Evolutionary conservation across 352 stramenopile genomes (phyloP), one percentile per base, ranked within the genome.

Genomic region (Pythium periplocum): DNA sequence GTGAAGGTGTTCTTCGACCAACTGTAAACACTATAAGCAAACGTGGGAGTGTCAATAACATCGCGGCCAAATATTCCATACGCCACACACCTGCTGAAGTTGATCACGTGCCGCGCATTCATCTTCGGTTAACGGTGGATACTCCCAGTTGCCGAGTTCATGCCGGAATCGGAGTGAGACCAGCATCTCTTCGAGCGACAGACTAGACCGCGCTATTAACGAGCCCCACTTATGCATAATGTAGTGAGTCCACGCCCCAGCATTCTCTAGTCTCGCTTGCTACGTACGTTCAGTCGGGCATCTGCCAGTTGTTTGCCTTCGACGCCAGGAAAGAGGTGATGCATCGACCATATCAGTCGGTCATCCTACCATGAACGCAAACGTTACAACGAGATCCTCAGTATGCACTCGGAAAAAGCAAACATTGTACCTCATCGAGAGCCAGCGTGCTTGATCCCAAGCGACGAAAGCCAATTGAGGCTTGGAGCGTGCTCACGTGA

Each of bases 141-240:
- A 84, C 31, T 39, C 42, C 75, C 78, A 88, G 6, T 75, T 48
- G 8, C 71, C 71, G 35, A 85, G 64, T 42, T 88, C 78, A n/a
- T 82, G 75, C 2, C 78, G 73, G 34, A 71, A 69, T 5, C 58
- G 50, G 3, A 88, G 47, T 17, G 65, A 62, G 2, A 55, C 45
- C 6, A 83, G 41, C 30, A 88, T 45, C 1, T 38, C 36, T 26
- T 66, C 48, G 6, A 57, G 55, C 4, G 62, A 33, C 17, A 89
- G 56, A 38, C 66, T 74, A 12, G 65, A 80, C n/a, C 70, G 59
- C 6, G 71, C 71, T 42, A 87, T 82, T 17, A 86, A 47, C 8
- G 66, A 61, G 33, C 55, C 7, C 68, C 73, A 89, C 75, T 87
- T 34, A 1, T 26, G 17, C 17, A 26, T 26, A 26, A 26, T 26